Evolutionary conservation across 495 filamentous ascomycete species (phyloP), one percentile per base, ranked within the genome.

Genomic region (Aspergillus sparsus): DNA sequence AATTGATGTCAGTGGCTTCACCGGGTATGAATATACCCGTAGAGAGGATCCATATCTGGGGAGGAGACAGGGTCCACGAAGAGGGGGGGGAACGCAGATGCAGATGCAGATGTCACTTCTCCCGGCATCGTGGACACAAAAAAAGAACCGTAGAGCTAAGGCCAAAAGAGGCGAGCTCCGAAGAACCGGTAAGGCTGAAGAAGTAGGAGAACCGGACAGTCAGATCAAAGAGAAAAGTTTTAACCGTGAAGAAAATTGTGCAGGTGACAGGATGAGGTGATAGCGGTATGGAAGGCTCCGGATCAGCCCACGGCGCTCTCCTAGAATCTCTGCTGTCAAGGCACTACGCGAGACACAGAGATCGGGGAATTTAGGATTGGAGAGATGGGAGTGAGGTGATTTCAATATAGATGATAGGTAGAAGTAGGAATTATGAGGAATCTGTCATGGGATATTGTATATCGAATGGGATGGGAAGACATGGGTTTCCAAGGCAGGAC

Each of bases 241-340:
- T 16, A 37, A n/a, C 50, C 32, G 32, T 36, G 44, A 6, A 10
- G 44, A 10, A 10, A 16, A 41, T 31, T 15, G 16, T 32, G 50
- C 50, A 53, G 50, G 50, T 53, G 50, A 53, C 50, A 15, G 0
- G 33, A 37, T 53, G 13, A 53, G 50, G 50, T 53, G 50, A 53
- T 21, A 27, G n/a, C 44, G 44, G 44, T 47, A 16, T 47, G 33
- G 33, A 36, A 34, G 32, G n/a, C n/a, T 32, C 50, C 50, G 50
- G 32, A 16, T 53, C 50, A 53, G 50, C 6, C 50, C 50, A 53
- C 33, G 32, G 15, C 13, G 18, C 21, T 5, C 31, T 46, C 42
- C 1, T 18, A 46, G 21, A 27, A 9, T 41, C 9, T 41, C 37
- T 41, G 13, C 37, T 47, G 12, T 47, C 0, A 6, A 18, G 6